Conservation (phyloP, 306 rosid genomes). For the Trichosanthes truncata region DNA sequence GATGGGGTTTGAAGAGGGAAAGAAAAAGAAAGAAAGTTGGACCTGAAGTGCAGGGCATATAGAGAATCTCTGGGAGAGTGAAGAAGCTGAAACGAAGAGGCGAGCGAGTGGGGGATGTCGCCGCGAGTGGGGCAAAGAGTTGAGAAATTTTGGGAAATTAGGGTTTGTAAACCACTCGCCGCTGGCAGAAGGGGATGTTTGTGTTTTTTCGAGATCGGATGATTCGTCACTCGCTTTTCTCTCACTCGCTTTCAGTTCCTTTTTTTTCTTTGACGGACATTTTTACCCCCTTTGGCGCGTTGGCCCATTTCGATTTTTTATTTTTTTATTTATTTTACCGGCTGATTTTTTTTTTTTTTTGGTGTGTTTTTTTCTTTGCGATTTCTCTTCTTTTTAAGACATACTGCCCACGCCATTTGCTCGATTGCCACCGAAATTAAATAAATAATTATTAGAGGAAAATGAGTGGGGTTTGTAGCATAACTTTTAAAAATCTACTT, state of each 20-base stretch:
- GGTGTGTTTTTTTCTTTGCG: not conserved
- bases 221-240: conserved; percentile 3
- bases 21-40: not conserved
- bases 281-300: not conserved
- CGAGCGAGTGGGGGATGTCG: conserved; percentile 14
- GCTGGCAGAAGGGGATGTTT: not conserved
- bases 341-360: not conserved
- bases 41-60: conserved; percentile 8
- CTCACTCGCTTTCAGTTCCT: conserved; percentile 13
- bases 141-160: conserved; percentile 14
- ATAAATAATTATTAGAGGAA: not conserved
- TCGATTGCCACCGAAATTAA: not conserved
- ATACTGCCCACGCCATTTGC: not conserved
- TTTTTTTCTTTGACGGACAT: not conserved
- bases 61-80: conserved; percentile 9
- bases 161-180: conserved; percentile 21
- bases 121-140: conserved; percentile 20
- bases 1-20: not conserved
- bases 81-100: conserved; percentile 6
- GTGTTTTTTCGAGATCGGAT: not conserved
- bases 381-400: not conserved
- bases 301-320: not conserved
- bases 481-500: too few species aligned
- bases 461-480: too few species aligned
- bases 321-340: not conserved